A percentile compares a stretch with the other conserved stretches of the same genome.
Evolutionary conservation across 139 green algal genomes (phyloP).

Genomic region (Protoeuglena noctilucae): DNA sequence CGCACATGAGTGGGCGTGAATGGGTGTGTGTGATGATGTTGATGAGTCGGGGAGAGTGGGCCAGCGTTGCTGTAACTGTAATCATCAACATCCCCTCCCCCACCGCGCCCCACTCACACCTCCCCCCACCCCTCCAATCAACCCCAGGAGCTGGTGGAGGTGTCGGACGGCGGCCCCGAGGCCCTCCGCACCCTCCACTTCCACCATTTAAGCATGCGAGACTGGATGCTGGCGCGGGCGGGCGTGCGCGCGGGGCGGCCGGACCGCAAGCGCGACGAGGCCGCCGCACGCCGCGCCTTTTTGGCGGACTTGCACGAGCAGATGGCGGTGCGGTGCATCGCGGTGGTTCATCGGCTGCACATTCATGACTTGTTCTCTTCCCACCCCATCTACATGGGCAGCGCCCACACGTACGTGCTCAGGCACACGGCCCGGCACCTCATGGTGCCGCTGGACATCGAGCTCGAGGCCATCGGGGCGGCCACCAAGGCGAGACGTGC

Average conservation of each 20-base stretch:
- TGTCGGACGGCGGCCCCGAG: no score
- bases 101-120: no score
- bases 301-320: neutral
- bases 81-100: no score
- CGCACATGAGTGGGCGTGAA: no score
- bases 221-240: neutral
- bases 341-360: neutral
- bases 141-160: neutral
- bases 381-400: neutral
- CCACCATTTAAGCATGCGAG: neutral
- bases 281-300: no score
- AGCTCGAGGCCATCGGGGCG: no score
- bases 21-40: no score
- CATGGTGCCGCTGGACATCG: neutral
- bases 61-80: no score
- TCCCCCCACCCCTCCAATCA: no score
- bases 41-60: no score
- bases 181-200: neutral
- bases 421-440: neutral
- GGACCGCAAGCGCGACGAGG: neutral
- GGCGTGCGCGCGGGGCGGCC: neutral
- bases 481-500: no score
- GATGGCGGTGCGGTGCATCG: neutral
- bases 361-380: neutral
- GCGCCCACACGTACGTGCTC: neutral